Conservation (phyloP, 2,329 filamentous ascomycete species). For the Coleophoma eucalyptorum region DNA sequence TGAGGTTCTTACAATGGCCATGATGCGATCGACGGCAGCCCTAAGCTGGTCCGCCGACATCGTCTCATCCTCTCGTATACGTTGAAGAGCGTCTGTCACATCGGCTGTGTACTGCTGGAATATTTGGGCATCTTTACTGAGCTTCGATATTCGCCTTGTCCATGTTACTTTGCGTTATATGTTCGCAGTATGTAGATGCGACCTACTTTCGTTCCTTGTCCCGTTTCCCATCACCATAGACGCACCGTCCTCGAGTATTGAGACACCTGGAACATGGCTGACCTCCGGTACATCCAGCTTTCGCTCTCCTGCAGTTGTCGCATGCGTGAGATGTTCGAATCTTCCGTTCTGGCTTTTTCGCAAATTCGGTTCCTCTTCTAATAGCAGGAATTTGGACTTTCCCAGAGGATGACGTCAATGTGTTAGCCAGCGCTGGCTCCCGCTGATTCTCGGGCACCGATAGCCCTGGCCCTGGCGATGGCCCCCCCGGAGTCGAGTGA, state of each 20-base stretch:
- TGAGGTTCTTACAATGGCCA: slow-evolving; percentile 14
- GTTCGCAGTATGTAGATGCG: neutral
- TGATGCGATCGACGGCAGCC: slow-evolving; percentile 13
- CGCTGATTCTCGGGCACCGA: too few species aligned
- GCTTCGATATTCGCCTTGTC: slow-evolving; percentile 12
- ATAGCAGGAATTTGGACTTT: slow-evolving; percentile 21
- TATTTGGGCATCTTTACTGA: slow-evolving; percentile 12
- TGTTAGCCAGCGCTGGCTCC: neutral
- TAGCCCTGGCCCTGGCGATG: too few species aligned
- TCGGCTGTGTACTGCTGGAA: slow-evolving; percentile 14
- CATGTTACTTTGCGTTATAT: slow-evolving; percentile 2
- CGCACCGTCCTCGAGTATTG: slow-evolving; percentile 13
- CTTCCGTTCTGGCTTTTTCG: slow-evolving; percentile 11
- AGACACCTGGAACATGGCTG: slow-evolving; percentile 28
- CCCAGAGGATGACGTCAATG: slow-evolving; percentile 7
- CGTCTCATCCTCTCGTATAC: slow-evolving; percentile 11
- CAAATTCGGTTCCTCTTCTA: slow-evolving; percentile 1
- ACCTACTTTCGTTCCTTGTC: slow-evolving; percentile 21
- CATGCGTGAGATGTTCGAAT: slow-evolving; percentile 27
- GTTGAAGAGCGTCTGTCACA: slow-evolving; percentile 13
- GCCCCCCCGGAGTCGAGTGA: too few species aligned
- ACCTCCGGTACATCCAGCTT: slow-evolving; percentile 31
- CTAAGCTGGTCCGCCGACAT: slow-evolving; percentile 14
- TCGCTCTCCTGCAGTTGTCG: slow-evolving; percentile 28
- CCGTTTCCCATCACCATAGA: slow-evolving; percentile 25